Base-by-base conservation (phyloP, 768 basidiomycete species). In the Trametes meyenii region DNA sequence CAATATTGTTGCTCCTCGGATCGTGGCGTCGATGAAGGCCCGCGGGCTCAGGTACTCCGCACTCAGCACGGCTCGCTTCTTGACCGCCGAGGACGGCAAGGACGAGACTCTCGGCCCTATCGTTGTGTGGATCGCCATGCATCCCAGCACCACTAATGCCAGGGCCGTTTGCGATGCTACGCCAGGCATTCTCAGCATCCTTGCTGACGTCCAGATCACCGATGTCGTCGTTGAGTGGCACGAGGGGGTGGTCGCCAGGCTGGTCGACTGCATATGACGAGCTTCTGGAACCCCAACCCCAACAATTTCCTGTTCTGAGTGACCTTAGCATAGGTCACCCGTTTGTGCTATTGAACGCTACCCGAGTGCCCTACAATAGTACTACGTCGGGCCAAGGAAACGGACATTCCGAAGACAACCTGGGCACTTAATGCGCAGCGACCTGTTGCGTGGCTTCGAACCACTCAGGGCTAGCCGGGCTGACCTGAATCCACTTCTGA, bases 151-250 rank as follows among this genome's bases (percentile, higher is more conserved):
- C 64, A 74, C 75, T 70, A 67, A 46, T 56, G 67, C 75, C 64
- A 65, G 50, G 54, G 66, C 43, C 49, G 73, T 67, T 44, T 74
- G 67, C 53, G 71, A 78, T 52, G 75, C 72, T 35, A 70, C 77
- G 12, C 72, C 67, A 0, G 73, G 73, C 64, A 77, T 80, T 55
- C 74, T 79, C 29, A 8, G 36, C 21, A 69, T 79, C 66, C 78
- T 80, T 64, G 59, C 55, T 29, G 67, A 65, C 36, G 23, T 45
- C 53, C 57, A 67, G 55, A 65, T 79, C 72, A 63, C 64, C 29
- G 70, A 56, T 69, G 76, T 69, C 21, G 72, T 70, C 2, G 72
- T 79, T 12, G 76, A 78, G 55, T 79, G 76, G 77, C 70, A 70
- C 64, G 73, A 78, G 56, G 76, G 64, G 23, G 17, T 60, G 13